Evolutionary conservation across 2,329 filamentous ascomycete genomes (phyloP).

Genomic region (Fusarium sp.): DNA sequence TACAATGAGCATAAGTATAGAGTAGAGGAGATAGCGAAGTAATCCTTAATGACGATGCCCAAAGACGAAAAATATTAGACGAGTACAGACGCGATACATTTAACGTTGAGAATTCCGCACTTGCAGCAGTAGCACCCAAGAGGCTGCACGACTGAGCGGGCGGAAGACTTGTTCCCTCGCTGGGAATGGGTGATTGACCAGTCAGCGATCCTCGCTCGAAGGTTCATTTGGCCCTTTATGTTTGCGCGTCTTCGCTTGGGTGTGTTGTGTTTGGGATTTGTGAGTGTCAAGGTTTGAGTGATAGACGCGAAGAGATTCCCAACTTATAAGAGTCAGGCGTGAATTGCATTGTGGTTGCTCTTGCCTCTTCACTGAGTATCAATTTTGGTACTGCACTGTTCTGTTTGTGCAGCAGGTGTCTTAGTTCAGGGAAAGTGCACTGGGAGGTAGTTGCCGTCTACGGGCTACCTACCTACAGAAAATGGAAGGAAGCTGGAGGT

Average conservation of each 20-base stretch:
- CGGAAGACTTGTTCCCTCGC: slow-evolving; percentile 20
- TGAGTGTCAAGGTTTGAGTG: slow-evolving; percentile 8
- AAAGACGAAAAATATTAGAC: slow-evolving; percentile 31
- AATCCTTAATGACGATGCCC: slow-evolving; percentile 1
- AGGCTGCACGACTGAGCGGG: slow-evolving; percentile 35
- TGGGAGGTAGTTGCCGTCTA: slow-evolving; percentile 6
- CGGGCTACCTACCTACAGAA: neutral
- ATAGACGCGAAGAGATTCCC: slow-evolving; percentile 13
- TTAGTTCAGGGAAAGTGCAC: neutral
- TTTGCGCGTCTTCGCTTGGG: slow-evolving; percentile 16
- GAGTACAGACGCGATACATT: slow-evolving; percentile 41
- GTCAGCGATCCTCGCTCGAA: slow-evolving; percentile 28
- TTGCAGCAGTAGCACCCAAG: slow-evolving; percentile 41
- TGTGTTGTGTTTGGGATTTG: slow-evolving; percentile 22
- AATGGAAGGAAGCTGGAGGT: slow-evolving; percentile 1
- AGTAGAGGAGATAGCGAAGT: slow-evolving; percentile 8
- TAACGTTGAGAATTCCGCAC: slow-evolving; percentile 26
- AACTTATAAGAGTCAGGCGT: neutral
- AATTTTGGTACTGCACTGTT: slow-evolving; percentile 1
- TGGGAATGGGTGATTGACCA: slow-evolving; percentile 34
- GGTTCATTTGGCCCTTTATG: slow-evolving; percentile 5
- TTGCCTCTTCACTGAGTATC: slow-evolving; percentile 1
- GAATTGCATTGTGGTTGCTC: slow-evolving; percentile 5
- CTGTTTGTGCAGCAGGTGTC: neutral
- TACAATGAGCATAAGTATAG: slow-evolving; percentile 4